A percentile compares a stretch with the other conserved stretches of the same genome.
Conservation (phyloP, 768 basidiomycete species). For the Boletus subparvulus region DNA sequence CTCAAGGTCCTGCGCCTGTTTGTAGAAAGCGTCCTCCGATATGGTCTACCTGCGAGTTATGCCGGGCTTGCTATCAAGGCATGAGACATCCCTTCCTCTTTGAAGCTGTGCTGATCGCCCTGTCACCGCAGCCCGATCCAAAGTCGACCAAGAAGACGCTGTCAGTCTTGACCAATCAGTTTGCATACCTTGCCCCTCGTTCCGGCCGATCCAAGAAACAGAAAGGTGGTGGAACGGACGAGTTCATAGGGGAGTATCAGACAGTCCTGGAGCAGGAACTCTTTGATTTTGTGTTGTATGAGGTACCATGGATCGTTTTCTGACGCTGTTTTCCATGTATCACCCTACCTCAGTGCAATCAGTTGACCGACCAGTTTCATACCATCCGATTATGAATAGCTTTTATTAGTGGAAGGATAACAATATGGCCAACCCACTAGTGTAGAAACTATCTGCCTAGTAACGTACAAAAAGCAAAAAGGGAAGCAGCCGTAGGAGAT, state of each 20-base stretch:
- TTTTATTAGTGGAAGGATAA: conserved; percentile 61
- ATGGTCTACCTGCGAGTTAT: conserved; percentile 93
- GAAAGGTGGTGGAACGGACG: conserved; percentile 46
- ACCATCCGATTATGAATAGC: conserved; percentile 32
- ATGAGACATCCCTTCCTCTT: conserved; percentile 9
- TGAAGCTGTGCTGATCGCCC: background rate
- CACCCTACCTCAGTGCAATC: background rate
- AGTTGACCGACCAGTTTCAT: background rate
- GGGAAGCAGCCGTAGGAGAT: conserved; percentile 22
- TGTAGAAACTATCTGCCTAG: conserved; percentile 48
- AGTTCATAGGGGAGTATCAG: conserved; percentile 89
- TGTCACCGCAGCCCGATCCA: conserved; percentile 67
- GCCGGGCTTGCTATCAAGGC: conserved; percentile 81
- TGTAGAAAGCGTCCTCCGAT: conserved; percentile 92
- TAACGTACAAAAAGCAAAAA: conserved; percentile 38
- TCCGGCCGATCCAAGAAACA: conserved; percentile 47
- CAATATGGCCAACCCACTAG: conserved; percentile 58
- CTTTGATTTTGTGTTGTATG: conserved; percentile 92
- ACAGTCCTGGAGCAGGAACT: conserved; percentile 93
- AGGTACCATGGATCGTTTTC: conserved; percentile 86
- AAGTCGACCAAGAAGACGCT: conserved; percentile 82
- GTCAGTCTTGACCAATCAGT: conserved; percentile 68
- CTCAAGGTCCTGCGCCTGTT: conserved; percentile 90
- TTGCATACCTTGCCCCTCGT: conserved; percentile 76
- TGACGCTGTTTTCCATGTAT: conserved; percentile 29